These are phyloP conservation scores for Ustilago bromivora DNA, from an alignment of 1,284 basidiomycete species.

Conservation along the genomic window DNA sequence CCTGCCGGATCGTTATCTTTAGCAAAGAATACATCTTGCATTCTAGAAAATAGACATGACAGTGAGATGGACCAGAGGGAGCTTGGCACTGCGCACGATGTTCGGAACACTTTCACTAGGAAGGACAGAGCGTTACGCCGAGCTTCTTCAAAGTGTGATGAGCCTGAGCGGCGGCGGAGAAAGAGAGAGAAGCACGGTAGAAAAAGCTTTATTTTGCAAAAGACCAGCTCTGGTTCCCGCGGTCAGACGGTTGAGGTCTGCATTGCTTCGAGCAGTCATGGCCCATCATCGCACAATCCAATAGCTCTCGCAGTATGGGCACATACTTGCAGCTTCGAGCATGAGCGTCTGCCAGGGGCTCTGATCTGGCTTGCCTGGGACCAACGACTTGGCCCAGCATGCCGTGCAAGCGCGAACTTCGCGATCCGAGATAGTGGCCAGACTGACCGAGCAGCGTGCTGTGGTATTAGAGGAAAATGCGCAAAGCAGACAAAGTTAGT, in stretches of 20 bases:
- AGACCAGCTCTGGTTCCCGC: neutral
- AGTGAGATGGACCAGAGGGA: neutral
- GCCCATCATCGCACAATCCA: slow-evolving; percentile 37
- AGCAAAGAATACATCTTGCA: neutral
- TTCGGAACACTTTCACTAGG: neutral
- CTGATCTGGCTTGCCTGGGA: slow-evolving; percentile 15
- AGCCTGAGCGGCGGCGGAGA: neutral
- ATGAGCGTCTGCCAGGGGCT: slow-evolving; percentile 12
- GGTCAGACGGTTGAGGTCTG: neutral
- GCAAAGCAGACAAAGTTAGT: neutral
- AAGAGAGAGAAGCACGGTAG: neutral
- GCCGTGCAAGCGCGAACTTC: slow-evolving; percentile 35
- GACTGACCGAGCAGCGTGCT: slow-evolving; percentile 48
- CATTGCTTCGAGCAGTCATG: neutral
- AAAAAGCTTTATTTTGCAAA: neutral
- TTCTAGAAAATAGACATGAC: neutral
- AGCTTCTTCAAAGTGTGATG: neutral
- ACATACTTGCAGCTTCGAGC: slow-evolving; percentile 18
- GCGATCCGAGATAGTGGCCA: slow-evolving; percentile 36
- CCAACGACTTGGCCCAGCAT: slow-evolving; percentile 44
- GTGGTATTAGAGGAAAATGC: neutral
- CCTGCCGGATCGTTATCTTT: neutral
- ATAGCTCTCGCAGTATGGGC: slow-evolving; percentile 35
- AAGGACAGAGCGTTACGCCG: neutral
- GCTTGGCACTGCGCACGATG: neutral